Evolutionary conservation across 768 basidiomycete species (phyloP), one percentile per base, ranked within the genome.

Genomic region (Cyclocybe aegerita): DNA sequence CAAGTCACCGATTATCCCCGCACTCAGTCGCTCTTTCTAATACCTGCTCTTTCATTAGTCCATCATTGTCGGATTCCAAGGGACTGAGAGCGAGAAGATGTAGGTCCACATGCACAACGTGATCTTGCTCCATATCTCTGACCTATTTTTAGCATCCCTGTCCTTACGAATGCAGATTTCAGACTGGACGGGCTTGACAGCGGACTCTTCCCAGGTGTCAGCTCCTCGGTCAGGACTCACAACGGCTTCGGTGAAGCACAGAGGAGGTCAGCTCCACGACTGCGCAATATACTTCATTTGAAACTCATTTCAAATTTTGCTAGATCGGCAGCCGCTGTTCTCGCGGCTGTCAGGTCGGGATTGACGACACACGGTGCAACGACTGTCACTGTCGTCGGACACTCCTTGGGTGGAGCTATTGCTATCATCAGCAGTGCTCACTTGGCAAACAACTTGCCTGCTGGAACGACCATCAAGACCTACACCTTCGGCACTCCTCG

Each of bases 161-260:
- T 49, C 7, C 39, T 60, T 12, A 58, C 58, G 11, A 54, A 63
- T 15, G 43, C 35, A 46, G 65, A 81, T 50, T 63, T 83, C 43
- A 1, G 65, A 31, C 65, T 71, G 58, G 61, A 66, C 30, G 55
- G 49, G 11, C 68, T 84, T 23, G 64, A 80, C 56, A 29, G 72
- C 1, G 62, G 63, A 0, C 72, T 85, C 6, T 86, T 85, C 68
- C 84, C 84, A 1, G 83, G 81, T 1, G 61, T 83, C 10, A 58
- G 72, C 30, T 63, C 62, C 12, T 64, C 49, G 33, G 74, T 81
- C 14, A 58, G 65, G 48, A 80, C 79, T 3, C 84, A 86, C 57
- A 67, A 71, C 34, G 83, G 85, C 4, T 86, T 85, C 62, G 69
- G 74, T 0, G 63, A 74, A 32, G 75, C 72, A 43, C 83, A 85